These are phyloP conservation scores for Filobasidium floriforme DNA, from an alignment of 768 basidiomycete species.

Conservation along the genomic window DNA sequence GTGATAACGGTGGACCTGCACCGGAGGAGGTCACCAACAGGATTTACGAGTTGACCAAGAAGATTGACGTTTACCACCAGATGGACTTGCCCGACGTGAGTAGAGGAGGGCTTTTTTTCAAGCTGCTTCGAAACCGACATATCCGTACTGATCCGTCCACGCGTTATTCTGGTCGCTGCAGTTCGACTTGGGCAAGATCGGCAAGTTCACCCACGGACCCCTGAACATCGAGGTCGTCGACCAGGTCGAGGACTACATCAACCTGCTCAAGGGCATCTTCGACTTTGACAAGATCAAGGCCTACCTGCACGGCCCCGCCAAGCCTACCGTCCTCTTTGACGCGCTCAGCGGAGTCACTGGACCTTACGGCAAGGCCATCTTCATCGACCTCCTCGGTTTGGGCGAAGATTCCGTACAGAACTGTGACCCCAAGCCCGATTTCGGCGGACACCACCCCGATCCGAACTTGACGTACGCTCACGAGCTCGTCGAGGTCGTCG, in stretches of 20 bases:
- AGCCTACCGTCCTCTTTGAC: conserved; percentile 76
- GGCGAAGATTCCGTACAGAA: conserved; percentile 77
- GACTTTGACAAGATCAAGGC: conserved; percentile 85
- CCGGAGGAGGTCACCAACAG: conserved; percentile 93
- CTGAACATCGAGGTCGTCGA: conserved; percentile 83
- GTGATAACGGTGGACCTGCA: conserved; percentile 93
- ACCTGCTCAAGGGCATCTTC: conserved; percentile 78
- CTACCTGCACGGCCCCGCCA: conserved; percentile 64
- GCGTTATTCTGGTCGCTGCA: conserved; percentile 39
- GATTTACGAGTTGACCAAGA: conserved; percentile 86
- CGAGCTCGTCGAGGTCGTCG: conserved; percentile 83
- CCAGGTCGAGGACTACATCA: conserved; percentile 81
- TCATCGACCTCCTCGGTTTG: conserved; percentile 74
- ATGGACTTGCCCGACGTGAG: conserved; percentile 68
- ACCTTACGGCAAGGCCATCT: conserved; percentile 83
- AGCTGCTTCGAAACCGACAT: background rate
- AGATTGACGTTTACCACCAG: conserved; percentile 73
- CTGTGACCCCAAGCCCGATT: conserved; percentile 83
- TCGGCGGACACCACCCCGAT: conserved; percentile 96
- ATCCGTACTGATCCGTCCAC: background rate
- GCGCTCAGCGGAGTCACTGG: conserved; percentile 95
- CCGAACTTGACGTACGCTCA: conserved; percentile 98
- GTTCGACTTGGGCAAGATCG: conserved; percentile 78
- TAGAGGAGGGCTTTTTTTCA: conserved; percentile 19
- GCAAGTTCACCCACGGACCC: conserved; percentile 71